Evolutionary conservation across 2,329 filamentous ascomycete species (phyloP), one percentile per base, ranked within the genome.

Genomic region (Diplocarpon mali): DNA sequence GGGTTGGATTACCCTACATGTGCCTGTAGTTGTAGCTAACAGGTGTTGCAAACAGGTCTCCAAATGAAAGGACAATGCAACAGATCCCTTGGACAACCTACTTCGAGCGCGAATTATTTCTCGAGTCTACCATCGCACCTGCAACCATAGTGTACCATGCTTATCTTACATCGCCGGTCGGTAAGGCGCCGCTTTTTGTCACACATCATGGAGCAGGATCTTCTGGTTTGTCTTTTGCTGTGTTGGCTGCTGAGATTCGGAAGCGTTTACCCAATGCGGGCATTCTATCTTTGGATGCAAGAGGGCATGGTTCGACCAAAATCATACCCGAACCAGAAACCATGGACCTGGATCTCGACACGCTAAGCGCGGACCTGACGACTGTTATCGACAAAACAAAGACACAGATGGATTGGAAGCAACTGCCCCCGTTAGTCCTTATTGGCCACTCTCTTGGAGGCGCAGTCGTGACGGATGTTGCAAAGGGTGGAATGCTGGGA

Each of bases 181-280:
- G 73, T 35, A 79, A 73, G 31, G 85, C 83, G 0, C 88, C 90
- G 0, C 70, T 98, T 5, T 89, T 98, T 64, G 83, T 96, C 48
- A 86, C 85, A 66, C 92, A 98, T 61, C 92, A 98, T 65, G 92
- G 92, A 32, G 92, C 86, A 34, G 92, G 92, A 13, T 94, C 89
- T 3, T 95, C 89, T 0, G 93, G 85, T 6, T 75, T 96, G 47
- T 94, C 88, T 2, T 98, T 96, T 65, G 89, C 89, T 5, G 72
- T 86, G 3, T 78, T 94, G 49, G 78, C 82, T 2, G 72, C 77
- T 36, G 84, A 93, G 61, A 78, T 96, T 49, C 76, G 81, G 42
- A 85, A 83, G 61, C 71, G 77, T 6, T 69, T 95, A 35, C 86
- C 92, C 0, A 71, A 77, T 6, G 85, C 89, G 2, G 93, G 92